Conservation (phyloP, 495 filamentous ascomycete genomes). For the Aspergillus sclerotiicarbonarius region DNA sequence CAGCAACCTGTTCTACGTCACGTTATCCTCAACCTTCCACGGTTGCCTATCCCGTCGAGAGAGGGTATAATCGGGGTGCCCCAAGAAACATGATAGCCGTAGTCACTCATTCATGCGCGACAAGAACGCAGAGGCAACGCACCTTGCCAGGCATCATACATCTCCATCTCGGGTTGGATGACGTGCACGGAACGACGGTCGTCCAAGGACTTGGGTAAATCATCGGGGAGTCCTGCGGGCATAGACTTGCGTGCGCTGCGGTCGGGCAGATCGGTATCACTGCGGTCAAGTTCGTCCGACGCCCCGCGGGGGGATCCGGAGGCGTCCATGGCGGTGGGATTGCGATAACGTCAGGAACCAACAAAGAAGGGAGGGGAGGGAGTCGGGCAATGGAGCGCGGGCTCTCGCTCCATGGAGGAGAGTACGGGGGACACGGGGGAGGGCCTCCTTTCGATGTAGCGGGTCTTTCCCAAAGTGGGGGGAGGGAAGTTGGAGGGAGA, state of each 20-base stretch:
- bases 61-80: too few relatives aligned
- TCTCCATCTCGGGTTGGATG: conserved; percentile 74
- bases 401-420: conserved; percentile 26
- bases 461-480: not conserved
- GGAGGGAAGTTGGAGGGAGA: not conserved
- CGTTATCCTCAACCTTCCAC: too few relatives aligned
- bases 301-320: conserved; percentile 37
- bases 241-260: conserved; percentile 21
- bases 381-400: conserved; percentile 14
- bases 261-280: conserved; percentile 12
- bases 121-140: conserved; percentile 17
- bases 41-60: too few relatives aligned
- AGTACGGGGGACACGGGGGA: not conserved
- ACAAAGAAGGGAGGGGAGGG: conserved; percentile 11
- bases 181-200: conserved; percentile 69
- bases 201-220: conserved; percentile 87
- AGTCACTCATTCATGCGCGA: not conserved
- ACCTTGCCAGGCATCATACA: conserved; percentile 99
- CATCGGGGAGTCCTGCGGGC: conserved; percentile 66
- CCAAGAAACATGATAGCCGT: too few relatives aligned
- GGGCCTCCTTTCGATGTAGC: not conserved
- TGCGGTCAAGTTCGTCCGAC: conserved; percentile 32
- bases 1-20: not conserved
- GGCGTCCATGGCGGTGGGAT: conserved; percentile 32
- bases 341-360: conserved; percentile 13